These are phyloP conservation scores for Paramecium biaurelia DNA, from an alignment of 73 alveolate species.

Conservation along the genomic window DNA sequence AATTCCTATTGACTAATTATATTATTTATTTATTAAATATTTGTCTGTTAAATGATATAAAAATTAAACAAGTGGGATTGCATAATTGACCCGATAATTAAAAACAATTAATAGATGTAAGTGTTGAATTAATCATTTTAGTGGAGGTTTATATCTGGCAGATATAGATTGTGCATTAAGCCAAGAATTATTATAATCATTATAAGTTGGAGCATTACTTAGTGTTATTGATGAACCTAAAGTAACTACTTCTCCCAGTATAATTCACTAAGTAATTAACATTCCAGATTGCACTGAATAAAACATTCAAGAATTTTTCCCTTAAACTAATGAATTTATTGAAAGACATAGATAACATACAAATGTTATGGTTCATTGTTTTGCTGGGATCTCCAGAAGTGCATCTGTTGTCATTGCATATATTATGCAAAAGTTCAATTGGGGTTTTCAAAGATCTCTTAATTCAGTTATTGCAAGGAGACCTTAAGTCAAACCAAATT, in stretches of 20 bases:
- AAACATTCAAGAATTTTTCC: conserved; percentile 33
- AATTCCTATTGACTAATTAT: neutral
- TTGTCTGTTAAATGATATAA: conserved; percentile 50
- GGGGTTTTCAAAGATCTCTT: conserved; percentile 14
- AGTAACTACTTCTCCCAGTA: neutral
- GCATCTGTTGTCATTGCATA: conserved; percentile 90
- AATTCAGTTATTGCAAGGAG: conserved; percentile 43
- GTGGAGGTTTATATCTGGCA: conserved; percentile 27
- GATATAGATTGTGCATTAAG: conserved; percentile 54
- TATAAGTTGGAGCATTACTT: conserved; percentile 27
- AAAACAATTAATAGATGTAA: conserved; percentile 21
- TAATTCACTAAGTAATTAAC: neutral
- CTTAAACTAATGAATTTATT: conserved; percentile 38
- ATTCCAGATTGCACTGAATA: conserved; percentile 31
- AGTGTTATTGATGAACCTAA: conserved; percentile 53
- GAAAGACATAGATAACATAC: conserved; percentile 50
- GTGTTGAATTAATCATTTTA: neutral
- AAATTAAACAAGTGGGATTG: conserved; percentile 56
- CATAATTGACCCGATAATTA: conserved; percentile 16
- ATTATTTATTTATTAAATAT: conserved; percentile 32
- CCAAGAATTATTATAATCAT: neutral
- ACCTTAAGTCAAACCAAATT: conserved; percentile 43
- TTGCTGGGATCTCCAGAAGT: conserved; percentile 90
- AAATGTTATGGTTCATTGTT: conserved; percentile 79
- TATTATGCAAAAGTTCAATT: conserved; percentile 72